Evolutionary conservation across 2,329 filamentous ascomycete genomes (phyloP).

Genomic region (Exserohilum turcica): DNA sequence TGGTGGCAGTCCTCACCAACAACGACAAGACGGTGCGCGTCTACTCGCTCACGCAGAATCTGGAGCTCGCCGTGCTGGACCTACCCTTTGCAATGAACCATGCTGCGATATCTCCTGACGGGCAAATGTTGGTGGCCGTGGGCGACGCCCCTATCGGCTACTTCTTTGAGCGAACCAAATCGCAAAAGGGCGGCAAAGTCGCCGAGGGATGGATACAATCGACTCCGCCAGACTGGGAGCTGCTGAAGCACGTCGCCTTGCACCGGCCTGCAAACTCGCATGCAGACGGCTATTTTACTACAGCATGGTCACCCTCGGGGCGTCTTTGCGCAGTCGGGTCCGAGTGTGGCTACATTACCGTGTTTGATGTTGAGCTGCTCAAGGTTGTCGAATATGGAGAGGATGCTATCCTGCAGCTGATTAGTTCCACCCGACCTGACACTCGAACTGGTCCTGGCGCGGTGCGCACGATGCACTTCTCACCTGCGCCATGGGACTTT

Average conservation of each 20-base stretch:
- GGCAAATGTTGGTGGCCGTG: constrained; percentile 77
- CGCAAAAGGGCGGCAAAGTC: constrained; percentile 35
- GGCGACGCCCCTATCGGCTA: constrained; percentile 87
- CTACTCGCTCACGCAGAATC: constrained; percentile 73
- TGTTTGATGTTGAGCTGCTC: constrained; percentile 66
- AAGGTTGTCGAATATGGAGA: constrained; percentile 50
- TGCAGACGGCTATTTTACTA: constrained; percentile 71
- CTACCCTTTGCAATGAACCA: constrained; percentile 91
- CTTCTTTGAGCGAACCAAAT: constrained; percentile 68
- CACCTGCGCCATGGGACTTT: constrained; percentile 85
- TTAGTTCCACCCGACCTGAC: constrained; percentile 76
- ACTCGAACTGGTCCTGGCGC: constrained; percentile 69
- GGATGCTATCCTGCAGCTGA: constrained; percentile 73
- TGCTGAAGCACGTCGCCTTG: constrained; percentile 49
- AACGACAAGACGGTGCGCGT: constrained; percentile 89
- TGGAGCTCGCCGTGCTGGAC: constrained; percentile 70
- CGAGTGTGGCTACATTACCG: constrained; percentile 78
- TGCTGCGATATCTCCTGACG: constrained; percentile 90
- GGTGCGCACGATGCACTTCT: constrained; percentile 89
- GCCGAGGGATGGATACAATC: constrained; percentile 27
- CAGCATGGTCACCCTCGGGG: constrained; percentile 75
- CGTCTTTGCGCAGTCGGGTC: constrained; percentile 76
- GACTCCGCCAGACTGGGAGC: constrained; percentile 47
- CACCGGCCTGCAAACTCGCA: constrained; percentile 47
- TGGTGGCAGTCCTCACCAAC: constrained; percentile 80